Base-by-base conservation (phyloP, 345 rosid species). In the Triadica sebifera region DNA sequence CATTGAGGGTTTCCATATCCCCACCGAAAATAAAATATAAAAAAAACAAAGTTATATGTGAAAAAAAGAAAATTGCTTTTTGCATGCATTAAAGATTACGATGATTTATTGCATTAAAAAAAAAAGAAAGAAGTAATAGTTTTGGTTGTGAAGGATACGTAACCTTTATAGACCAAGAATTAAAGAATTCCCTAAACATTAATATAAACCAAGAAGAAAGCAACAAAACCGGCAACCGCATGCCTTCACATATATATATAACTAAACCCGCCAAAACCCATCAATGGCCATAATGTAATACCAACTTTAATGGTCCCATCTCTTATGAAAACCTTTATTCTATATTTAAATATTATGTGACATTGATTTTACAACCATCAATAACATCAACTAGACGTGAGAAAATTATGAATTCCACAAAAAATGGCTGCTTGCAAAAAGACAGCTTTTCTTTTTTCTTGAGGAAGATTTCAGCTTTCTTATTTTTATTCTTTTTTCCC, bases 371-470 rank as follows among this genome's bases (percentile, higher is more conserved):
- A 45, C 55, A 13, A 46, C 38, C 55, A 66, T 24, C 43, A 24
- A 12, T 66, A 24, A 50, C 41, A 50, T 29, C 57, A 25, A 49
- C 58, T 29, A 25, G n/a, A 69, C 60, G 38, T 67, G 22, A 64
- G n/a, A 29, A n/a, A 34, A 51, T 69, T 8, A 52, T 69, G 58
- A 51, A 52, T 52, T 34, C 24, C 19, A 51, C 16, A 25, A 22
- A n/a, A 67, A 67, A 51, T 29, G 72, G 60, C 72, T 51, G 60
- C 59, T 66, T 51, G 71, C 41, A 50, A 49, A 69, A 17, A 24
- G 72, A 52, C 46, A 52, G 24, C 22, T 17, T 12, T 25, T 58
- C 34, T 29, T 29, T 29, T 29, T 29, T 29, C 34, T n/a, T 65
- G 52, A 43, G 69, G 5, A 65, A 43, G 51, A 65, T 12, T 11